Conservation (phyloP, 2,329 filamentous ascomycete genomes). For the Penicillium hesseltinei region DNA sequence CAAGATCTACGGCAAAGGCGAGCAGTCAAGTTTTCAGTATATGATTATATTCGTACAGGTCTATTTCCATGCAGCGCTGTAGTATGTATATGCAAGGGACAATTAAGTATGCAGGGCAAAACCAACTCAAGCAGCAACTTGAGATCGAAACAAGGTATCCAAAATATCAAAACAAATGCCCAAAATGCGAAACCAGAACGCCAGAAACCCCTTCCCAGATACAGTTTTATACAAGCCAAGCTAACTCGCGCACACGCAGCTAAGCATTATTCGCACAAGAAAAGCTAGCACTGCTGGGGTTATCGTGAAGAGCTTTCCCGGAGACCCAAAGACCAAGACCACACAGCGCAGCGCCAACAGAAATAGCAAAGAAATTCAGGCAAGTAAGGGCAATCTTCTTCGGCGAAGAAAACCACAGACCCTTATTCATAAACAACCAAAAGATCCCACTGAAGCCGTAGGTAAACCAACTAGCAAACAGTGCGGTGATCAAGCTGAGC, state of each 20-base stretch:
- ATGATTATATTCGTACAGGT: neutral
- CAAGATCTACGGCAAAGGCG: no score
- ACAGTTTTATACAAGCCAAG: neutral
- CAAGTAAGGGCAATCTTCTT: conserved; percentile 31
- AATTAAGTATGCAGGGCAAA: neutral
- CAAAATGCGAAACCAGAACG: neutral
- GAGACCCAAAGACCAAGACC: conserved; percentile 38
- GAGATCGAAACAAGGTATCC: neutral
- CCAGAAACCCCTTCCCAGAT: neutral
- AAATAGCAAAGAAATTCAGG: conserved; percentile 27
- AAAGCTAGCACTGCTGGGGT: conserved; percentile 32
- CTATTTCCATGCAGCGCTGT: neutral
- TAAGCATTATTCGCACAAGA: conserved; percentile 33
- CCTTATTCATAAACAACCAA: conserved; percentile 40
- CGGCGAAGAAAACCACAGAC: conserved; percentile 31
- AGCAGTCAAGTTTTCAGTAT: neutral
- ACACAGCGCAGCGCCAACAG: conserved; percentile 27
- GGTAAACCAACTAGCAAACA: conserved; percentile 69
- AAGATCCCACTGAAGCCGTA: conserved; percentile 41
- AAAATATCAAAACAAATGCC: neutral
- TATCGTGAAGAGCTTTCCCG: conserved; percentile 36
- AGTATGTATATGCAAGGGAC: neutral
- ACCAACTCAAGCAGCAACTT: neutral
- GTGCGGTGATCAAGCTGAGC: conserved; percentile 61
- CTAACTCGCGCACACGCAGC: neutral